Evolutionary conservation across 345 rosid genomes (phyloP).

Genomic region (Clausena lansium): DNA sequence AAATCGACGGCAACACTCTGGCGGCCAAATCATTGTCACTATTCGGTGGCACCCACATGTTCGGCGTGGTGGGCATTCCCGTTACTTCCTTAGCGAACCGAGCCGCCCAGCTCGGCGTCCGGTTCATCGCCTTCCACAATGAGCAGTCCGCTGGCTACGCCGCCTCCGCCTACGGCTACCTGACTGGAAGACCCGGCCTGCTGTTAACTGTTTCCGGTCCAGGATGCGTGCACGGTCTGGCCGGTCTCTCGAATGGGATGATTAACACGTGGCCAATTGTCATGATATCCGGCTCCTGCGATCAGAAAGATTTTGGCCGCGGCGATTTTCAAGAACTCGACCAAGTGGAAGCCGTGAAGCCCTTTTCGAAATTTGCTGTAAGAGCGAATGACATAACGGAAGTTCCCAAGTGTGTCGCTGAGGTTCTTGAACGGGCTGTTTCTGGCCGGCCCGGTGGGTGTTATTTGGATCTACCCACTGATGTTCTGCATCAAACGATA

Average conservation of each 20-base stretch:
- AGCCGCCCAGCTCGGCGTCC: constrained; percentile 72
- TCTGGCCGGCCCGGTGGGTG: constrained; percentile 90
- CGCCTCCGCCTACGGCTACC: constrained; percentile 93
- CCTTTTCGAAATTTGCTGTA: constrained; percentile 69
- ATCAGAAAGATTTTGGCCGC: constrained; percentile 72
- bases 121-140: constrained; percentile 94
- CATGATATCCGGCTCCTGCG: constrained; percentile 93
- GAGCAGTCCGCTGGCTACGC: constrained; percentile 99
- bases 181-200: constrained; percentile 77
- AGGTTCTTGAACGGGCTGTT: constrained; percentile 63
- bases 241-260: constrained; percentile 92
- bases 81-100: constrained; percentile 89
- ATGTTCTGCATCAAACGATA: constrained; percentile 75
- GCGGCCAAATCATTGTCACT: constrained; percentile 64
- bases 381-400: constrained; percentile 64
- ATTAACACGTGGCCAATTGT: constrained; percentile 85
- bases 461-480: constrained; percentile 84
- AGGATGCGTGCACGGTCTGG: constrained; percentile 95
- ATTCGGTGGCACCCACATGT: constrained; percentile 87
- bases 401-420: constrained; percentile 69
- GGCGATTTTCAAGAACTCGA: constrained; percentile 98
- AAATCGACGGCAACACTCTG: constrained; percentile 66
- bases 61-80: constrained; percentile 96
- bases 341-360: constrained; percentile 78
- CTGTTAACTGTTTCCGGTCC: constrained; percentile 96